A percentile compares a stretch with the other conserved stretches of the same genome.
Conservation (phyloP, 148 eudicot genomes). For the Fagopyrum tataricum region DNA sequence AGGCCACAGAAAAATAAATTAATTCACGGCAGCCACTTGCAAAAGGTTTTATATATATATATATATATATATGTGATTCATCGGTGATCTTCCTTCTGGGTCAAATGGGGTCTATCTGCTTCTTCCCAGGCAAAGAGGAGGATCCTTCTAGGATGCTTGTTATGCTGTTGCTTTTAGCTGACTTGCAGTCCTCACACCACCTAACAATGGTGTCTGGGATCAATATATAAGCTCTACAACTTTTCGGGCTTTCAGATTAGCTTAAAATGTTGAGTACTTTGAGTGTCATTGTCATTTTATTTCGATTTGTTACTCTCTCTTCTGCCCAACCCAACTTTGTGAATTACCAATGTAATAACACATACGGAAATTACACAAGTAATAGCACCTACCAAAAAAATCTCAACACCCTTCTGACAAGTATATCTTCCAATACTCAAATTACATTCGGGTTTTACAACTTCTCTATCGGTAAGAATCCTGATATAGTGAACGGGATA, state of each 20-base stretch:
- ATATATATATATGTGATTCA: background rate
- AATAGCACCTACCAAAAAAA: conserved; percentile 13
- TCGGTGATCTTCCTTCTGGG: background rate
- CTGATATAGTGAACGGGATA: conserved; percentile 11
- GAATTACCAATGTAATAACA: background rate
- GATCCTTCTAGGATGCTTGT: background rate
- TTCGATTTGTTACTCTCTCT: background rate
- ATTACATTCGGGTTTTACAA: conserved; percentile 14
- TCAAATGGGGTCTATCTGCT: background rate
- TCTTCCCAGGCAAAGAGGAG: background rate
- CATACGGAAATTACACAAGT: conserved; percentile 10
- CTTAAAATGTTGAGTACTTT: background rate
- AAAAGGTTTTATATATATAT: background rate
- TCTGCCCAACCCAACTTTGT: background rate
- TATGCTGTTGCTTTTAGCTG: too few species aligned
- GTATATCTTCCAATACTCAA: conserved; percentile 7
- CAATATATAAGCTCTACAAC: too few species aligned
- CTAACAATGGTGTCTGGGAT: too few species aligned
- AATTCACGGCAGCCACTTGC: background rate
- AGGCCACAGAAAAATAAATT: background rate
- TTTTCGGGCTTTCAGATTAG: background rate
- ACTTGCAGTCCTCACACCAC: too few species aligned
- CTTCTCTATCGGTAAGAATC: conserved; percentile 6
- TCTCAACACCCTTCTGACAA: conserved; percentile 13
- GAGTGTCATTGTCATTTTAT: background rate